Evolutionary conservation across 2,329 filamentous ascomycete genomes (phyloP), one percentile per base, ranked within the genome.

Genomic region (Ascochyta koolunga): DNA sequence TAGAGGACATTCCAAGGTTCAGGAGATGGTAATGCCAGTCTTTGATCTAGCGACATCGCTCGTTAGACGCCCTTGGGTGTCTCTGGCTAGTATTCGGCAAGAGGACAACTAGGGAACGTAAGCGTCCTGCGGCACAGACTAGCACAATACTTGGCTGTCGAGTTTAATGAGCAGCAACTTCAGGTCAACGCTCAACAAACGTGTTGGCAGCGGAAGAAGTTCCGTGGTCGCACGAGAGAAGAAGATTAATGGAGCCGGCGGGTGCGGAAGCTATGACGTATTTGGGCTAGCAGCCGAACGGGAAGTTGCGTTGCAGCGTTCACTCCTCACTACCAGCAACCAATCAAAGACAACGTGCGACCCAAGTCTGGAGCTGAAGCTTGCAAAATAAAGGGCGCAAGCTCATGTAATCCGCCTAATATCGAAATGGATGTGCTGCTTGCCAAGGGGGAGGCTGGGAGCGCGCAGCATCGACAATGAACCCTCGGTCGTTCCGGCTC

Each of bases 371-470:
- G 35, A 44, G 35, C 35, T 44, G 45, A 24, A 40, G 35, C 27
- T 59, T 41, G 60, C 44, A 43, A 59, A 64, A 59, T 46, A 61
- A 64, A 60, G 64, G 58, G 58, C 55, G 59, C 64, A 62, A 37
- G 62, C 64, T 66, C 64, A 62, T 43, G 58, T 61, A 70, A 73
- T 71, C 63, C 69, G 67, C 61, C 68, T 71, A 73, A 72, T 69
- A 50, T 70, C 64, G 54, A 66, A 59, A 62, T 64, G 68, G 68
- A 57, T 50, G 32, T 45, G 21, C 53, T 64, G 66, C 69, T 38
- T 50, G 45, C 51, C 51, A 54, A 54, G 51, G 31, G 41, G 45
- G 67, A 67, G 69, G 65, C 60, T 69, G 69, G 65, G 62, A 39
- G 32, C 10, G 18, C 25, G 36, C 10, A 27, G 22, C 19, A 46